A percentile compares a stretch with the other conserved stretches of the same genome.
phyloP scores from a whole-genome alignment of 768 basidiomycete genomes.

The Lentinula detonsa region DNA sequence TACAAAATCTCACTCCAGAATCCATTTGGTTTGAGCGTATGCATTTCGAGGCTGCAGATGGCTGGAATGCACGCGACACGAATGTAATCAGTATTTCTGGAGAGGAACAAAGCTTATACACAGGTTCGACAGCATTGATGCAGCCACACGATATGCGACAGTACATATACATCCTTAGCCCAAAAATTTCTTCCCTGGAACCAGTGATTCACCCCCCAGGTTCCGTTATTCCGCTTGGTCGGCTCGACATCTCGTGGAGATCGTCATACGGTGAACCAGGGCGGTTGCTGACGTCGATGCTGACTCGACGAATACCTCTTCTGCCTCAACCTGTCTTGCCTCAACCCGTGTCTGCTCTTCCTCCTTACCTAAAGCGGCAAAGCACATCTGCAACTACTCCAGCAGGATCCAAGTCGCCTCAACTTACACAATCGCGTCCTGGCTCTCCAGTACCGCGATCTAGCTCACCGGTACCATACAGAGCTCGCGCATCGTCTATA shows the following conservation, averaged over 20 bases:
- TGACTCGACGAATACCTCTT: slow-evolving; percentile 75
- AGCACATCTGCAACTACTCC: slow-evolving; percentile 23
- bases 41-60: slow-evolving; percentile 65
- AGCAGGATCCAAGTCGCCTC: slow-evolving; percentile 56
- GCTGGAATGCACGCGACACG: slow-evolving; percentile 54
- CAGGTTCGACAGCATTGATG: slow-evolving; percentile 62
- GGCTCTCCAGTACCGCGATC: slow-evolving; percentile 45
- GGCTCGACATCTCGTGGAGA: slow-evolving; percentile 84
- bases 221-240: slow-evolving; percentile 70
- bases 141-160: slow-evolving; percentile 84
- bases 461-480: slow-evolving; percentile 37
- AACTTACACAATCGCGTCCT: slow-evolving; percentile 44
- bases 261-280: slow-evolving; percentile 85
- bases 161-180: slow-evolving; percentile 78
- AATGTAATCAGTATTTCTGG: slow-evolving; percentile 33
- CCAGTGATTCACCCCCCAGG: slow-evolving; percentile 59
- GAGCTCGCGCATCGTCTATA: slow-evolving; percentile 33
- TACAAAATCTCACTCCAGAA: slow-evolving; percentile 80
- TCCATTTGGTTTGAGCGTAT: slow-evolving; percentile 80
- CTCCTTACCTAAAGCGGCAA: slow-evolving; percentile 66
- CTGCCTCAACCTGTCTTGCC: slow-evolving; percentile 26
- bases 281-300: slow-evolving; percentile 79
- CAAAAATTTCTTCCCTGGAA: slow-evolving; percentile 34
- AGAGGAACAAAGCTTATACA: slow-evolving; percentile 39
- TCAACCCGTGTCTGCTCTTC: slow-evolving; percentile 66